Conservation (phyloP, 768 basidiomycete genomes). For the Butyriboletus loyo region DNA sequence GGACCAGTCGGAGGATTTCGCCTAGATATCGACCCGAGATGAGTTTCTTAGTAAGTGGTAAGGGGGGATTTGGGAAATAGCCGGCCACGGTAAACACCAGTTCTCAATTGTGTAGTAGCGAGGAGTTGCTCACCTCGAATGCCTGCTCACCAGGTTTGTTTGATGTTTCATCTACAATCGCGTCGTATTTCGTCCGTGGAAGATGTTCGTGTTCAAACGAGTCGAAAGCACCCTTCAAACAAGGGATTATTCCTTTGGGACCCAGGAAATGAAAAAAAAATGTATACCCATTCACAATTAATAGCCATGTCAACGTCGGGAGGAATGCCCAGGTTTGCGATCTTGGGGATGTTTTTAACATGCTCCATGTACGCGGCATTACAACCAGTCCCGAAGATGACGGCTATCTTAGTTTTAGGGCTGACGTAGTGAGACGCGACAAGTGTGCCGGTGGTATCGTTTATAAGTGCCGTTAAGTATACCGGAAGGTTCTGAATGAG, state of each 20-base stretch:
- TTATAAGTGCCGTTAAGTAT: constrained; percentile 82
- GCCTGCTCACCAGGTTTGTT: constrained; percentile 97
- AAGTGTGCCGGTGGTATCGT: constrained; percentile 97
- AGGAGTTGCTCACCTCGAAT: constrained; percentile 62
- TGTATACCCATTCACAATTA: constrained; percentile 93
- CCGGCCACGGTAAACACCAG: neutral
- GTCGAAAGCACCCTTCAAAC: constrained; percentile 86
- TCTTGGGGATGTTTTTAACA: constrained; percentile 81
- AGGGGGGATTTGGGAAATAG: neutral
- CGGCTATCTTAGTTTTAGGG: constrained; percentile 85
- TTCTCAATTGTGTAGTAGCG: neutral
- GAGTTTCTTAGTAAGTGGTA: constrained; percentile 60
- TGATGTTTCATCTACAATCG: constrained; percentile 86
- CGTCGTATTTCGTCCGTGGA: constrained; percentile 92
- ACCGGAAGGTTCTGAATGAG: constrained; percentile 72
- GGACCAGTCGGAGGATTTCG: constrained; percentile 91
- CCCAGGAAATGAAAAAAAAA: neutral
- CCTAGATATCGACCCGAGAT: constrained; percentile 95
- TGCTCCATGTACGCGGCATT: constrained; percentile 99
- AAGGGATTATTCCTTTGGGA: neutral
- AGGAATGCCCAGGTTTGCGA: constrained; percentile 69
- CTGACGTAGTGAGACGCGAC: constrained; percentile 97
- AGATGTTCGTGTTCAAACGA: constrained; percentile 93
- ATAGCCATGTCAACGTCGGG: constrained; percentile 78
- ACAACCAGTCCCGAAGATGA: constrained; percentile 97